phyloP scores from a whole-genome alignment of 2,329 filamentous ascomycete species.

The Colletotrichum acutatum region DNA sequence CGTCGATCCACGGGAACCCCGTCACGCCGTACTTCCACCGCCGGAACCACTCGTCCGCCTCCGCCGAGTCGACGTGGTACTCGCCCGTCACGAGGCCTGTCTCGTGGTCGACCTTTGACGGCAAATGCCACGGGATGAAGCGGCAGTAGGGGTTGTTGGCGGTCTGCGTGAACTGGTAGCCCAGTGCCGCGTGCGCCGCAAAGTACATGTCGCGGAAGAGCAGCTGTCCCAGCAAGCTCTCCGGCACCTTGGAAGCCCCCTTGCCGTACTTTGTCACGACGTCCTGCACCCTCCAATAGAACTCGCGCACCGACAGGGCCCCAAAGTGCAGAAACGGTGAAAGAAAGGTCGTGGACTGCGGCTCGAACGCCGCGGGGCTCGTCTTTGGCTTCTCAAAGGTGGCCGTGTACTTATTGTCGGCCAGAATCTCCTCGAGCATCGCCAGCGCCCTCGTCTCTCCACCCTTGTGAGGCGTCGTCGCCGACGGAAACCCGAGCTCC shows the following conservation, averaged over 20 bases:
- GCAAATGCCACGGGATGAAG: constrained; percentile 85
- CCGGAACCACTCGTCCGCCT: constrained; percentile 73
- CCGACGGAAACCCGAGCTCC: constrained; percentile 74
- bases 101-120: constrained; percentile 62
- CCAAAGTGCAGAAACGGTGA: constrained; percentile 82
- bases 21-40: constrained; percentile 77
- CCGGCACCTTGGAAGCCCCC: constrained; percentile 70
- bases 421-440: constrained; percentile 67
- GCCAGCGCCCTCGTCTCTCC: constrained; percentile 75
- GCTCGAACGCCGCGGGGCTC: constrained; percentile 78
- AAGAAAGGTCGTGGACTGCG: constrained; percentile 78
- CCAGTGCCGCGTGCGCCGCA: constrained; percentile 76
- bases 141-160: constrained; percentile 73
- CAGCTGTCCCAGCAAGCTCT: constrained; percentile 77
- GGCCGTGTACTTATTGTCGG: constrained; percentile 73
- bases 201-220: constrained; percentile 89
- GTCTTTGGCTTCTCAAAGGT: constrained; percentile 83
- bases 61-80: constrained; percentile 71
- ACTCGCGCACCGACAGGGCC: constrained; percentile 74
- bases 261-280: constrained; percentile 67
- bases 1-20: constrained; percentile 85
- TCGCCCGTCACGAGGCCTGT: constrained; percentile 64
- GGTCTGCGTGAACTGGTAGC: constrained; percentile 72
- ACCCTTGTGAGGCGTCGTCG: constrained; percentile 75
- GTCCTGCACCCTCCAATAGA: constrained; percentile 78